Percentiles rank a stretch among this genome's conserved stretches.
Conservation (phyloP, 2,329 filamentous ascomycete species). For the Epichloe brachyelytri region DNA sequence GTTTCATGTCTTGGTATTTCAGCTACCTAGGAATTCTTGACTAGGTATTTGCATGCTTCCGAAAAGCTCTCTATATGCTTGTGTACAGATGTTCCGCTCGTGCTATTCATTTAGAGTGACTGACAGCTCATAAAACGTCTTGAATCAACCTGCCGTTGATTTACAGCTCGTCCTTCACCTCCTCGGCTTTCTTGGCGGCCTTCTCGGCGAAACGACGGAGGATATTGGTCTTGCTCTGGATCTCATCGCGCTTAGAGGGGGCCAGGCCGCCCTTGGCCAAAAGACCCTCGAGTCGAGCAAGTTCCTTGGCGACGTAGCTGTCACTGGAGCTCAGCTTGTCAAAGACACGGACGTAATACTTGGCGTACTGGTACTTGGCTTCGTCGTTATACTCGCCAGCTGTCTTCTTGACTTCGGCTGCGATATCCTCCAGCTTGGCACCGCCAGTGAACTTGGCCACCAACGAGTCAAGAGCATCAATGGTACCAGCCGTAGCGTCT, state of each 20-base stretch:
- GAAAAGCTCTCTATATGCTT: not conserved
- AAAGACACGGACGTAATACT: constrained; percentile 89
- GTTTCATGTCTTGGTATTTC: not conserved
- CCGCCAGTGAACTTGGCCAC: constrained; percentile 61
- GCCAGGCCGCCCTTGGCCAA: constrained; percentile 78
- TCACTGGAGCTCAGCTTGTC: constrained; percentile 71
- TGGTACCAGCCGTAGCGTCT: constrained; percentile 65
- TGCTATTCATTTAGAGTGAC: not conserved
- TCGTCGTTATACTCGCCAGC: constrained; percentile 50
- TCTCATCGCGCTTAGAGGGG: constrained; percentile 76
- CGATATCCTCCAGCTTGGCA: constrained; percentile 47
- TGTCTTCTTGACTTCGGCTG: constrained; percentile 59
- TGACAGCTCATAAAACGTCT: not conserved
- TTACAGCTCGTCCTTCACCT: constrained; percentile 39
- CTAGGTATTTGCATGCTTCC: not conserved
- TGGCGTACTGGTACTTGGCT: constrained; percentile 61
- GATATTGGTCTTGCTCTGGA: constrained; percentile 79
- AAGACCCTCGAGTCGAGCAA: constrained; percentile 64
- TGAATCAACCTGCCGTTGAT: constrained; percentile 2
- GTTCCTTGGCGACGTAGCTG: constrained; percentile 74
- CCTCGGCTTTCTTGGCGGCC: constrained; percentile 34
- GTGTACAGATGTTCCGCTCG: not conserved
- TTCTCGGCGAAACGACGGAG: constrained; percentile 61
- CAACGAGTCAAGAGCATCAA: constrained; percentile 64
- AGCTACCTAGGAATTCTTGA: not conserved